Base-by-base conservation (phyloP, 805 yeast species). In the Candida stauntonica region DNA sequence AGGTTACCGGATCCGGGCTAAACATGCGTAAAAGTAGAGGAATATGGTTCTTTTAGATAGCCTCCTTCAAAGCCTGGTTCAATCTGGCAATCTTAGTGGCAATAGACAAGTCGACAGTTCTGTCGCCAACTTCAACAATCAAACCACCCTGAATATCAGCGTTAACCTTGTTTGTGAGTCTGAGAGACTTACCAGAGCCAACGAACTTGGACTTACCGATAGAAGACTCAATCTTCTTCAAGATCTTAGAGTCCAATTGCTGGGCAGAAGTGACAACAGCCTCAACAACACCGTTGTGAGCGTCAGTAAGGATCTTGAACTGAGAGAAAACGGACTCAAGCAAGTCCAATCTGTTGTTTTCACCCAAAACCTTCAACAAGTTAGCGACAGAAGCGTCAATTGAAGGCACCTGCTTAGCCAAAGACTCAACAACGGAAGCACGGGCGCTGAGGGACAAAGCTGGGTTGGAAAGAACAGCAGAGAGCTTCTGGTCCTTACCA, bases 121-220 rank as follows among this genome's bases (percentile, higher is more conserved):
- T 86, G 73, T 91, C 99, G 60, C 91, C 96, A 57, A 93, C 86
- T 69, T 89, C 96, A 45, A 93, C 95, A 54, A 93, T 71, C 64
- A 93, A 77, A 58, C 99, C 99, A 61, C 99, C 99, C 64, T 86
- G 74, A 62, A 93, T 86, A 50, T 84, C 93, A 49, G 96, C 86
- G 71, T 87, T 80, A 47, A 91, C 85, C 50, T 72, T 73, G 74
- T 88, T 91, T 54, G 78, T 68, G 55, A 93, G 71, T 72, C 83
- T 82, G 65, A 93, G 78, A 55, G 91, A 77, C 75, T 89, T 84
- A 57, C 86, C 91, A 41, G 72, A 66, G 53, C 95, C 96, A 46
- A 91, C 95, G 58, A 79, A 83, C 52, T 74, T 66, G 34, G 96
- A 88, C 62, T 72, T 77, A 49, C 82, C 64, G 57, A 93, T 76